These are phyloP conservation scores for Fusarium tuaranense DNA, from an alignment of 2,329 filamentous ascomycete species.

Conservation along the genomic window DNA sequence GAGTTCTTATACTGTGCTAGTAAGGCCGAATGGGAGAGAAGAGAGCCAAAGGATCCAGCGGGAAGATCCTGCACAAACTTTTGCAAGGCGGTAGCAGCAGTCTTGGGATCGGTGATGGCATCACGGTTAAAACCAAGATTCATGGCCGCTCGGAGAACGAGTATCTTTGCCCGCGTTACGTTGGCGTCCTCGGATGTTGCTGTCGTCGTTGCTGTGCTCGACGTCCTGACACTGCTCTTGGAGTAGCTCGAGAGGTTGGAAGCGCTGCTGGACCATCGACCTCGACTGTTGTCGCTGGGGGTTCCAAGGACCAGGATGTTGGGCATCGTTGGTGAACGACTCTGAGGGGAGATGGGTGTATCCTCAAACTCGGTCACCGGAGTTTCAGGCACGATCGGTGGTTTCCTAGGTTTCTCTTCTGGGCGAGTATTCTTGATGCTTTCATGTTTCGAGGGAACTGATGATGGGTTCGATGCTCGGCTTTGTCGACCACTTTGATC, in stretches of 20 bases:
- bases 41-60: constrained; percentile 80
- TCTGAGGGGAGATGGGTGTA: constrained; percentile 84
- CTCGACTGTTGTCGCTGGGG: constrained; percentile 66
- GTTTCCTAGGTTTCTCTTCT: constrained; percentile 63
- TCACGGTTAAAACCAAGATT: constrained; percentile 83
- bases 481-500: constrained; percentile 63
- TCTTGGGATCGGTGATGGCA: constrained; percentile 56
- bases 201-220: constrained; percentile 79
- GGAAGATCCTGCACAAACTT: constrained; percentile 82
- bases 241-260: constrained; percentile 85
- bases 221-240: constrained; percentile 73
- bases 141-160: constrained; percentile 87
- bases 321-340: constrained; percentile 78
- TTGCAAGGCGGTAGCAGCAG: constrained; percentile 69
- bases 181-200: constrained; percentile 80
- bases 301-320: constrained; percentile 91
- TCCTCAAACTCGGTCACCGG: constrained; percentile 97
- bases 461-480: constrained; percentile 63
- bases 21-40: constrained; percentile 76
- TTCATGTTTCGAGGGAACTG: constrained; percentile 63
- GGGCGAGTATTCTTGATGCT: constrained; percentile 60
- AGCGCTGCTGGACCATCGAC: constrained; percentile 84
- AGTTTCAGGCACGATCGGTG: constrained; percentile 78
- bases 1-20: constrained; percentile 85
- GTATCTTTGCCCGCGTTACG: constrained; percentile 79